Base-by-base conservation (phyloP, 495 filamentous ascomycete species). In the Mycothermus thermophilus region DNA sequence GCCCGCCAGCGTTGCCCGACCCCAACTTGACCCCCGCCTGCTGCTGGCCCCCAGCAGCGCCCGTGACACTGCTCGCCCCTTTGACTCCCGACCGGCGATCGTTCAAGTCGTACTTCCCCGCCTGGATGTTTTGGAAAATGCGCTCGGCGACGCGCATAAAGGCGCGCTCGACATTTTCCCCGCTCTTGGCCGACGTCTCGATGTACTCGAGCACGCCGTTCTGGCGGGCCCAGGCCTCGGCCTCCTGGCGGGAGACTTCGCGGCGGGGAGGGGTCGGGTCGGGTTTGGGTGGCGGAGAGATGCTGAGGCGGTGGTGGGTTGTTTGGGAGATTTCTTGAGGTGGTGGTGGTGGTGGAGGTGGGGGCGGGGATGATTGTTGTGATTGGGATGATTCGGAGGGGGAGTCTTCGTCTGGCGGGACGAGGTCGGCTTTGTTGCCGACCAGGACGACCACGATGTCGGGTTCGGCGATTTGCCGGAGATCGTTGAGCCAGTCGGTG, bases 11-110 rank as follows among this genome's bases (percentile, higher is more conserved):
- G n/a, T n/a, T n/a, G n/a, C n/a, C n/a, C n/a, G n/a, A n/a, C n/a
- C n/a, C n/a, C n/a, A n/a, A n/a, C n/a, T n/a, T n/a, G n/a, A n/a
- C n/a, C n/a, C n/a, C n/a, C n/a, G n/a, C n/a, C n/a, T n/a, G n/a
- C n/a, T n/a, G n/a, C n/a, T n/a, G n/a, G n/a, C n/a, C n/a, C n/a
- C n/a, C n/a, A n/a, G n/a, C n/a, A n/a, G n/a, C n/a, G n/a, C n/a
- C n/a, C n/a, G n/a, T n/a, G n/a, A n/a, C n/a, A n/a, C n/a, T n/a
- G 3, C 45, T 56, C 1, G 56, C 63, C 2, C 59, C 63, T 57
- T 94, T 95, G 24, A 97, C 90, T n/a, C 90, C 90, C 37, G 77
- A 83, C 46, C 88, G 72, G 44, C 86, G 72, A 59, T 95, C 90
- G 58, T 93, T 92, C 43, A 97, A 63, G 58, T 95, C 86, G 57